Conservation (phyloP, 1,284 basidiomycete species). For the Uromyces viciae-fabae region DNA sequence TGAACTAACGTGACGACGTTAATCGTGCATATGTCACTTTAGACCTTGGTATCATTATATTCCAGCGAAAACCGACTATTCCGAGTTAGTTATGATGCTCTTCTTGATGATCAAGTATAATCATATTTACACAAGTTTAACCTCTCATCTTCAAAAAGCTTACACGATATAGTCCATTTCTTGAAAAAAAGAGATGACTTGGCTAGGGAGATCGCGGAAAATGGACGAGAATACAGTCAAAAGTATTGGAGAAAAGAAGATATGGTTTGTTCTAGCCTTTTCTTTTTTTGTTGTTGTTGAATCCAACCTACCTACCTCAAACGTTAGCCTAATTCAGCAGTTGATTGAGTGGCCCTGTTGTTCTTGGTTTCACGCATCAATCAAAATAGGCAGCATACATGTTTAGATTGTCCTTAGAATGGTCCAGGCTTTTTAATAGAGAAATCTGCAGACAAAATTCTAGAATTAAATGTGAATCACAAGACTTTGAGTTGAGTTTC, state of each 20-base stretch:
- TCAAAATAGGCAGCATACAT: conserved; percentile 27
- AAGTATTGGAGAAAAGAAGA: conserved; percentile 66
- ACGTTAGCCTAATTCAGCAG: too few species aligned
- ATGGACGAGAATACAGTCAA: conserved; percentile 64
- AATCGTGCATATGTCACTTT: not conserved
- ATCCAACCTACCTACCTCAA: not conserved
- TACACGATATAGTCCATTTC: conserved; percentile 31
- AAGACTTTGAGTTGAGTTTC: conserved; percentile 17
- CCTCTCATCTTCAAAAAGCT: conserved; percentile 39
- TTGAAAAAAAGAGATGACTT: conserved; percentile 60
- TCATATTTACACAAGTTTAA: conserved; percentile 50
- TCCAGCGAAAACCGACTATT: conserved; percentile 32
- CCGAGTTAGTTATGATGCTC: conserved; percentile 45
- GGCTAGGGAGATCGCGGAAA: conserved; percentile 62
- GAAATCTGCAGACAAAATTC: not conserved
- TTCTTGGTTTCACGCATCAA: not conserved
- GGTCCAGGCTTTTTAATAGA: conserved; percentile 38
- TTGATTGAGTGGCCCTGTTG: too few species aligned
- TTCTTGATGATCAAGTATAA: conserved; percentile 53
- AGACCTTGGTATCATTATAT: conserved; percentile 42
- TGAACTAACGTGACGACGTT: too few species aligned
- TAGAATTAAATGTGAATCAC: not conserved
- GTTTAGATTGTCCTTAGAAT: conserved; percentile 40
- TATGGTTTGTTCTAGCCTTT: conserved; percentile 55
- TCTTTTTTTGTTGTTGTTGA: too few species aligned